Evolutionary conservation across 225 moss, liverwort and hornwort species (phyloP), one percentile per base, ranked within the genome.

Genomic region (Pleurozium schreberi): DNA sequence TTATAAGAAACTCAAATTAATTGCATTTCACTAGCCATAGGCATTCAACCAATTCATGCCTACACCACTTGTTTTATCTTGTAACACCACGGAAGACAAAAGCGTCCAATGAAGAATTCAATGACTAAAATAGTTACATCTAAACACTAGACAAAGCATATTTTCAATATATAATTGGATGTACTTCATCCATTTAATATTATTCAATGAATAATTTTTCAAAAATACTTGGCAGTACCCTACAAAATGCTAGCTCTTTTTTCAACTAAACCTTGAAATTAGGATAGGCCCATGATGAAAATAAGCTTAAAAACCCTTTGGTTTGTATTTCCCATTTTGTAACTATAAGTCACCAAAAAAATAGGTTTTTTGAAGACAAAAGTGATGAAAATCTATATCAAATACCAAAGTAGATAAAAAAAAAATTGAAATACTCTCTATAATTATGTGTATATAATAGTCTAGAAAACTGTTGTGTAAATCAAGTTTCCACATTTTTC

Each of bases 11-110:
- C 1, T 52, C 8, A 0, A 52, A 34, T 9, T 36, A 33, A 52
- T 4, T 13, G 8, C 34, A 34, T 52, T 52, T 75, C 3, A 76
- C 14, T 36, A 53, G 23, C 77, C 2, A 36, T 21, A 50, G 2
- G 22, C 14, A 76, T 22, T 76, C 50, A 34, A 52, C 3, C 34
- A 50, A 76, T 34, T 76, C 52, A 76, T 34, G 3, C 34, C 0
- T 76, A 34, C 2, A 76, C 21, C 2, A 19, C 2, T 76, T 22
- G 23, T 53, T n/a, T 34, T 23, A 76, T 9, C 14, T 53, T 22
- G 5, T 9, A 52, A 36, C 3, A 53, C 2, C 1, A 23, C 0
- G 0, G 1, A 76, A 2, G 14, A 8, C 5, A 21, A 34, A 75
- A 75, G 5, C 13, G 3, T 50, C 12, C 10, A 50, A 50, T 8